Percentiles rank a stretch among this genome's conserved stretches.
Conservation (phyloP, 1,139 yeast genomes). For the Diutina siamensis region DNA sequence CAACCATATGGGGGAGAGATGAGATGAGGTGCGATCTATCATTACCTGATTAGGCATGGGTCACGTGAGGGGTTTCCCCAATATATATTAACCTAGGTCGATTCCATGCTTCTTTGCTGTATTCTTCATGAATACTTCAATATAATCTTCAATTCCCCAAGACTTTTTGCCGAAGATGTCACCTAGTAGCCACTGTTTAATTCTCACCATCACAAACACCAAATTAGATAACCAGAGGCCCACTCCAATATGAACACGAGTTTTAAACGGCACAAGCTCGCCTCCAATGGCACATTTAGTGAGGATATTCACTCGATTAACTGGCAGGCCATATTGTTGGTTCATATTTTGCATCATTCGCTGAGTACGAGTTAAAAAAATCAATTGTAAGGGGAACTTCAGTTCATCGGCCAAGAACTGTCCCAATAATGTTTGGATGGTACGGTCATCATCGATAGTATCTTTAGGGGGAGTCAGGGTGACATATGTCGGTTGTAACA, state of each 20-base stretch:
- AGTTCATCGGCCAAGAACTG: slow-evolving; percentile 47
- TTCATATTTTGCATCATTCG: slow-evolving; percentile 65
- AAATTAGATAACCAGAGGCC: slow-evolving; percentile 32
- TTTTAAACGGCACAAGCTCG: background rate
- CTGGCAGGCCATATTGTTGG: slow-evolving; percentile 57
- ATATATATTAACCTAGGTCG: no score
- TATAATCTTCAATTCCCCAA: slow-evolving; percentile 35
- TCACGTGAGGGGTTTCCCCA: background rate
- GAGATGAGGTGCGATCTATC: slow-evolving; percentile 1
- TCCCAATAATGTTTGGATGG: background rate
- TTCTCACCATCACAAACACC: slow-evolving; percentile 27
- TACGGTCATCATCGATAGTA: slow-evolving; percentile 6
- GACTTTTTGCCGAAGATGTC: slow-evolving; percentile 23
- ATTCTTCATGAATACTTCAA: slow-evolving; percentile 31
- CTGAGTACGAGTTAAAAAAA: slow-evolving; percentile 61
- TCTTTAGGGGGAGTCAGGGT: slow-evolving; percentile 13
- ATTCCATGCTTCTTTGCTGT: slow-evolving; percentile 33
- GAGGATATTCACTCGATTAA: slow-evolving; percentile 53
- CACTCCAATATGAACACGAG: slow-evolving; percentile 14
- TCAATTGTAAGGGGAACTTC: slow-evolving; percentile 54
- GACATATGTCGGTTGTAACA: slow-evolving; percentile 35
- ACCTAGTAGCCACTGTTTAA: slow-evolving; percentile 26
- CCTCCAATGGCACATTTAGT: slow-evolving; percentile 39
- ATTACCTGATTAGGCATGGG: background rate
- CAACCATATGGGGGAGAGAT: slow-evolving; percentile 1